These are phyloP conservation scores for Gaillardinia entomophila DNA, from an alignment of 805 yeast genomes.

Conservation along the genomic window DNA sequence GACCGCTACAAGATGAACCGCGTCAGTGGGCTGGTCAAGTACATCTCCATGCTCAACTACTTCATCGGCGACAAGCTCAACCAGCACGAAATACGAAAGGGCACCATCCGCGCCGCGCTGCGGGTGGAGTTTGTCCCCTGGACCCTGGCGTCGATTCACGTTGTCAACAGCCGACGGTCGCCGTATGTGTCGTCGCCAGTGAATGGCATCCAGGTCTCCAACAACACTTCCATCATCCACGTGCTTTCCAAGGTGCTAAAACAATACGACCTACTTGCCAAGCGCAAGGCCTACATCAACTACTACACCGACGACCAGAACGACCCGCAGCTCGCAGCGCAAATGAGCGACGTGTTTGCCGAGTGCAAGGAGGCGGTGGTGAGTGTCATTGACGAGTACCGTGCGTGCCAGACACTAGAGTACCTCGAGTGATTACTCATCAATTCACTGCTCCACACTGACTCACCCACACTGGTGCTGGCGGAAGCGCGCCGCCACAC, in stretches of 20 bases:
- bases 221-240: slow-evolving; percentile 69
- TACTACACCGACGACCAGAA: slow-evolving; percentile 52
- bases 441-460: too few relatives aligned
- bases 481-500: too few relatives aligned
- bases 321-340: slow-evolving; percentile 33
- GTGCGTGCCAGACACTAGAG: slow-evolving; percentile 30
- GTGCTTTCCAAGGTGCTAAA: slow-evolving; percentile 60
- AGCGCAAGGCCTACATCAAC: slow-evolving; percentile 77
- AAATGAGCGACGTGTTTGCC: slow-evolving; percentile 43
- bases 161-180: slow-evolving; percentile 71
- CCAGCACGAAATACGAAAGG: slow-evolving; percentile 68
- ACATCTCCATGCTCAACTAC: slow-evolving; percentile 67
- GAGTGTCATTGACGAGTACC: slow-evolving; percentile 43
- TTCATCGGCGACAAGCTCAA: slow-evolving; percentile 57
- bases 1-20: slow-evolving; percentile 70
- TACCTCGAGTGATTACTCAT: too few relatives aligned
- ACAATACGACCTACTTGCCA: slow-evolving; percentile 76
- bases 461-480: too few relatives aligned
- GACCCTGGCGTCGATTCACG: slow-evolving; percentile 73
- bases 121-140: slow-evolving; percentile 78
- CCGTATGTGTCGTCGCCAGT: slow-evolving; percentile 36
- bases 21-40: slow-evolving; percentile 37
- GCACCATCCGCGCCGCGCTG: slow-evolving; percentile 55
- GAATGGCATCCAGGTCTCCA: slow-evolving; percentile 73
- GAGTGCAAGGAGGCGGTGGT: slow-evolving; percentile 45